phyloP scores from a whole-genome alignment of 306 rosid genomes.

The Quillaja saponaria region DNA sequence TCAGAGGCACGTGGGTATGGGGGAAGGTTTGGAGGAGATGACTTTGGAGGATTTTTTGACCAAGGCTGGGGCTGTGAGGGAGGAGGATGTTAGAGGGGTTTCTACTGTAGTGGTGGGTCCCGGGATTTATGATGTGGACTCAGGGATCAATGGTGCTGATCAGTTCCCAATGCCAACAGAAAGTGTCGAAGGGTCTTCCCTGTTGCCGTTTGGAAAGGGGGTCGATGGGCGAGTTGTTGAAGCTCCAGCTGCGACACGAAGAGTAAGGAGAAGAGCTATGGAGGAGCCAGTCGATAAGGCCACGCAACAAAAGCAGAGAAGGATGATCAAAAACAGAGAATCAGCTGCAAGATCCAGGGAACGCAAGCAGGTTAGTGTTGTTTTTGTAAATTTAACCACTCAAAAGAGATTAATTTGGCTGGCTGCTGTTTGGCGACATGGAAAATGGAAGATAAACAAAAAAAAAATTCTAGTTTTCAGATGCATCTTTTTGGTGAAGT shows the following conservation, averaged over 20 bases:
- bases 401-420: no score
- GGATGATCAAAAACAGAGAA: constrained; percentile 91
- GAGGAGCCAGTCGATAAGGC: constrained; percentile 72
- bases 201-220: constrained; percentile 38
- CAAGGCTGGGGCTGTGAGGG: constrained; percentile 55
- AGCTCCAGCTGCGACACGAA: not conserved
- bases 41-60: constrained; percentile 71
- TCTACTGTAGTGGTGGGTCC: constrained; percentile 12
- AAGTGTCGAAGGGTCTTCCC: constrained; percentile 28
- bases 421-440: constrained; percentile 8
- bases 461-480: no score
- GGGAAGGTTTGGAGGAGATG: constrained; percentile 35
- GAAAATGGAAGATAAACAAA: not conserved
- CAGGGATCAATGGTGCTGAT: constrained; percentile 7
- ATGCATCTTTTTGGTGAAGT: no score
- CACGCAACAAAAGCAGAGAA: constrained; percentile 76
- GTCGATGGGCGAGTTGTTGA: constrained; percentile 32
- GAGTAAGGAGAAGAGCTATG: constrained; percentile 64
- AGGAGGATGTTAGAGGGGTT: constrained; percentile 48
- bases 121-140: constrained; percentile 34
- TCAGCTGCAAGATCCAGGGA: constrained; percentile 94
- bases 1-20: constrained; percentile 28
- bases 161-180: constrained; percentile 46
- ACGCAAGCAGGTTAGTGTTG: constrained; percentile 68
- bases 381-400: not conserved